Conservation (phyloP, 2,329 filamentous ascomycete genomes). For the Arthroderma sp. region DNA sequence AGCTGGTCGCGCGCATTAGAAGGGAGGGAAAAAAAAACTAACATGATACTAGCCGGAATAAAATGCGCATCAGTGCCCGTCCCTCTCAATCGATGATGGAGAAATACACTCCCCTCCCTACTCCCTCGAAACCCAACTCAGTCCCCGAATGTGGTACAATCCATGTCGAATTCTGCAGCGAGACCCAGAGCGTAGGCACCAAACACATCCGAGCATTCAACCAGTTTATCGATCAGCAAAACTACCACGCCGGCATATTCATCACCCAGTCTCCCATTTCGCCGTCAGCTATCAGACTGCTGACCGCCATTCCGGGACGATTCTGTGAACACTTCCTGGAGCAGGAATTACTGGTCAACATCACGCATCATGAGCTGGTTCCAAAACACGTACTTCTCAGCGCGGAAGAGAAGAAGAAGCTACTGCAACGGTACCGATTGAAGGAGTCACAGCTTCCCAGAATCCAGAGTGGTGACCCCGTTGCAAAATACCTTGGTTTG, state of each 20-base stretch:
- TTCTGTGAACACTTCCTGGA: slow-evolving; percentile 92
- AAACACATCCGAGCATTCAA: slow-evolving; percentile 87
- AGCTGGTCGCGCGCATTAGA: neutral
- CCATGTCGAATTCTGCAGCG: slow-evolving; percentile 83
- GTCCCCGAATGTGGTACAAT: slow-evolving; percentile 58
- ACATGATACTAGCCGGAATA: slow-evolving; percentile 52
- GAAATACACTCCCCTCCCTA: slow-evolving; percentile 66
- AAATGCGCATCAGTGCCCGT: slow-evolving; percentile 77
- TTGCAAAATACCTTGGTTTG: slow-evolving; percentile 81
- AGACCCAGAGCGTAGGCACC: slow-evolving; percentile 64
- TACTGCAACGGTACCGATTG: slow-evolving; percentile 80
- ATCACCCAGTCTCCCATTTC: slow-evolving; percentile 74
- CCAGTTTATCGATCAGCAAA: slow-evolving; percentile 63
- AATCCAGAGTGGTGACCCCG: slow-evolving; percentile 82
- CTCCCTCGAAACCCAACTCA: slow-evolving; percentile 56
- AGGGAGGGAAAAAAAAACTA: neutral
- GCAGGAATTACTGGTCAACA: slow-evolving; percentile 92
- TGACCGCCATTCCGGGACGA: slow-evolving; percentile 63
- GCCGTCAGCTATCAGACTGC: slow-evolving; percentile 73
- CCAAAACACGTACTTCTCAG: slow-evolving; percentile 86
- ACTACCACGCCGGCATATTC: slow-evolving; percentile 84
- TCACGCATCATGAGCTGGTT: slow-evolving; percentile 93
- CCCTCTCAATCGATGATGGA: slow-evolving; percentile 73
- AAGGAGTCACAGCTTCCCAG: slow-evolving; percentile 96
- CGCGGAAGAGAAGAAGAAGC: slow-evolving; percentile 71